These are phyloP conservation scores for Gastrolobium bilobum DNA, from an alignment of 306 rosid genomes.

Conservation along the genomic window DNA sequence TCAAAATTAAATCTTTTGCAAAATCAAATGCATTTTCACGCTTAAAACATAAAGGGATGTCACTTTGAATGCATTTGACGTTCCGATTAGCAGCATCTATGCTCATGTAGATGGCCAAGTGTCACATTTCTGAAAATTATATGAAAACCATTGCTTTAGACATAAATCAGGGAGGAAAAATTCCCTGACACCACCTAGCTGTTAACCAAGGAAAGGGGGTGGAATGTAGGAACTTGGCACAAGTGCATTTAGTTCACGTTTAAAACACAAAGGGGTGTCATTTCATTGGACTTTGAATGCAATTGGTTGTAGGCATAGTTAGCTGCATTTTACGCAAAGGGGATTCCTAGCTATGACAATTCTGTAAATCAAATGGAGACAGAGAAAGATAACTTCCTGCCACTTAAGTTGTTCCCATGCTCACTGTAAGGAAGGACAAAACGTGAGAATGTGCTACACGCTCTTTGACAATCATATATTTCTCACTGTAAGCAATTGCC, in stretches of 20 bases:
- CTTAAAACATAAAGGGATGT: constrained; percentile 25
- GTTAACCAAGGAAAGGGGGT: constrained; percentile 16
- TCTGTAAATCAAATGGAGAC: background rate
- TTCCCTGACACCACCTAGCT: background rate
- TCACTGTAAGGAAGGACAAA: background rate
- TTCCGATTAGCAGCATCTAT: background rate
- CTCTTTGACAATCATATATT: background rate
- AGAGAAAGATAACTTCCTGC: background rate
- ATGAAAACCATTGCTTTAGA: background rate
- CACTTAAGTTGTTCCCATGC: constrained; percentile 8
- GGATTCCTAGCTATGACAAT: background rate
- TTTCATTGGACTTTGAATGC: constrained; percentile 29
- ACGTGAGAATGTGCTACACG: constrained; percentile 10
- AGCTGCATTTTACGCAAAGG: background rate
- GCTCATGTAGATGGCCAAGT: background rate
- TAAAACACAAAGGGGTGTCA: constrained; percentile 16
- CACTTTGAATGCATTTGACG: constrained; percentile 25
- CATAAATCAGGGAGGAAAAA: constrained; percentile 19
- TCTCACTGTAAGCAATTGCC: background rate
- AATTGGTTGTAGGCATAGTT: constrained; percentile 20
- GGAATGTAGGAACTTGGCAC: constrained; percentile 12
- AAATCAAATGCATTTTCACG: constrained; percentile 5
- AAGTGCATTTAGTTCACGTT: constrained; percentile 11
- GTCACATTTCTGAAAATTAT: background rate
- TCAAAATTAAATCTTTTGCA: background rate